phyloP scores from a whole-genome alignment of 495 filamentous ascomycete genomes.

The Lophiostoma macrostomum region DNA sequence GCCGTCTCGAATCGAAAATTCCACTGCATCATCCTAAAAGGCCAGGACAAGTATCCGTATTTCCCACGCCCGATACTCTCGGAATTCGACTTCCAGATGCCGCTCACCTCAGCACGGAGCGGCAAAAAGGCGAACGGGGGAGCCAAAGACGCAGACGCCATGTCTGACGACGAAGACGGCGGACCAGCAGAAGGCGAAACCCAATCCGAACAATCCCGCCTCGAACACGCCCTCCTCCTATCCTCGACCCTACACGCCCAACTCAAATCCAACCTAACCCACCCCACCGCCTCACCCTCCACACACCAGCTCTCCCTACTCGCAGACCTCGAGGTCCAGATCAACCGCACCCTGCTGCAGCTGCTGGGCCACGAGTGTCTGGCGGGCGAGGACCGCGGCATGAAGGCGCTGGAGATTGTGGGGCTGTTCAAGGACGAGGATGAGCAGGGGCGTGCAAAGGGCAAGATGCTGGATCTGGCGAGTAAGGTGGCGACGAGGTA shows the following conservation, averaged over 20 bases:
- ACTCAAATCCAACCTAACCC: constrained; percentile 64
- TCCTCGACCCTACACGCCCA: constrained; percentile 66
- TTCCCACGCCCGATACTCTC: constrained; percentile 88
- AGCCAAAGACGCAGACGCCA: constrained; percentile 39
- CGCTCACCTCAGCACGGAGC: constrained; percentile 55
- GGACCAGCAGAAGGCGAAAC: constrained; percentile 41
- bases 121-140: constrained; percentile 42
- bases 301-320: constrained; percentile 73
- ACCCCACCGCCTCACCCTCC: constrained; percentile 52
- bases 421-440: constrained; percentile 75
- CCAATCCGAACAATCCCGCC: constrained; percentile 27
- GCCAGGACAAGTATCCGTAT: constrained; percentile 87
- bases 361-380: constrained; percentile 86
- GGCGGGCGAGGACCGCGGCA: constrained; percentile 85
- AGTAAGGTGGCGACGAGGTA: constrained; percentile 79
- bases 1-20: constrained; percentile 90
- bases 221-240: constrained; percentile 81
- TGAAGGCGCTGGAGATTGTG: constrained; percentile 88
- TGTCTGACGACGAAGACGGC: constrained; percentile 41
- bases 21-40: constrained; percentile 98
- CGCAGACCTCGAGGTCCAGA: constrained; percentile 66
- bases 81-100: constrained; percentile 90
- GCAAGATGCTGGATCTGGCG: constrained; percentile 82
- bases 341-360: constrained; percentile 86
- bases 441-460: no score